A percentile compares a stretch with the other conserved stretches of the same genome.
Evolutionary conservation across 441 rosid species (phyloP).

Genomic region (Heliophila coronopifolia): DNA sequence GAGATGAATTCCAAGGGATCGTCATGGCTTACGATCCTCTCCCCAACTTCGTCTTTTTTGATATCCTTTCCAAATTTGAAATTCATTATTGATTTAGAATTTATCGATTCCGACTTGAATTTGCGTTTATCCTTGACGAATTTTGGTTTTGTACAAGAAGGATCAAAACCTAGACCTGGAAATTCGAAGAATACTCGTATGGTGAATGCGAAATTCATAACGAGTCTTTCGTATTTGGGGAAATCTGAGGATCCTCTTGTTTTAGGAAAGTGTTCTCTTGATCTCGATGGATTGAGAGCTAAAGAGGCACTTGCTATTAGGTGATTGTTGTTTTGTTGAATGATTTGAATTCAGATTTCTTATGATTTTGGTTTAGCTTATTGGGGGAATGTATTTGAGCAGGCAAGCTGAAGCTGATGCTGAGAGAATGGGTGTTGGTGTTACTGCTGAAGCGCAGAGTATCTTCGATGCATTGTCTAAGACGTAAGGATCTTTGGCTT

Average conservation of each 20-base stretch:
- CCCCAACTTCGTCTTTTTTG: conserved; percentile 85
- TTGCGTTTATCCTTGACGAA: conserved; percentile 22
- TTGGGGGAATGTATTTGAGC: conserved; percentile 21
- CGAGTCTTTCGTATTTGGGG: conserved; percentile 39
- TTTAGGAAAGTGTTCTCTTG: conserved; percentile 35
- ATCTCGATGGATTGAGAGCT: conserved; percentile 39
- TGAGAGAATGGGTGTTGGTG: conserved; percentile 88
- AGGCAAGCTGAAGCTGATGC: conserved; percentile 88
- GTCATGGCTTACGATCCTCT: conserved; percentile 76
- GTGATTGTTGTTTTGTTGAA: conserved; percentile 23
- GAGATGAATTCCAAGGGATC: conserved; percentile 82
- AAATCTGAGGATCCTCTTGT: conserved; percentile 64
- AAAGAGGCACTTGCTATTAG: conserved; percentile 60
- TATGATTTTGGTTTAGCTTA: not conserved
- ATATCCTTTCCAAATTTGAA: too few species aligned
- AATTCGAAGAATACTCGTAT: conserved; percentile 45
- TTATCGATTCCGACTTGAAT: too few species aligned
- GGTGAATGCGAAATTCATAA: conserved; percentile 58
- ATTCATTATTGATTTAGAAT: too few species aligned
- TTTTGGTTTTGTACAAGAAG: conserved; percentile 48
- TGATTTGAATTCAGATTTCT: not conserved
- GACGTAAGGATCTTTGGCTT: conserved; percentile 50
- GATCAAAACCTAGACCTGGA: conserved; percentile 33
- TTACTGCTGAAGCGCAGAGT: conserved; percentile 74
- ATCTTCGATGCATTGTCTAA: conserved; percentile 82